Evolutionary conservation across 2,329 filamentous ascomycete species (phyloP), one percentile per base, ranked within the genome.

Genomic region (Phialophora chinensis): DNA sequence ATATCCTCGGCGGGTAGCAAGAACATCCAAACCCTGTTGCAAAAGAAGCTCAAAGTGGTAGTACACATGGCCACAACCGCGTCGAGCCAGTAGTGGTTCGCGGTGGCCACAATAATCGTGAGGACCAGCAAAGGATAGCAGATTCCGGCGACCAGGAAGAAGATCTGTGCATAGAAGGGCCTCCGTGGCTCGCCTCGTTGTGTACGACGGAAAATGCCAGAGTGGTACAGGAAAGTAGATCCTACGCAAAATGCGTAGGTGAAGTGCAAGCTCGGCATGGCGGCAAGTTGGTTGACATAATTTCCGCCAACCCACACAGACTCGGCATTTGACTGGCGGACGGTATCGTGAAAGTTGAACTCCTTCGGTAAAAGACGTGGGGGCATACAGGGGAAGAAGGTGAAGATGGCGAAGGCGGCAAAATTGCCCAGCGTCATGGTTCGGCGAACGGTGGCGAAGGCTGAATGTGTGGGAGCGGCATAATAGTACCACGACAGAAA

Each of bases 371-470:
- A 80, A 60, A 88, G 79, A 11, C 87, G 82, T 61, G 86, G 87
- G 1, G 87, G 87, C 85, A 88, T 89, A 74, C 85, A 88, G 10
- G 87, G 87, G 79, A 85, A 89, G 27, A 86, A 76, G n/a, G 85
- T 86, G 73, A 89, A 89, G 66, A 86, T 80, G 68, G 85, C 71
- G 69, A 89, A 89, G 53, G 87, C 86, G 62, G 86, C 74, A 33
- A 88, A 79, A 69, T 89, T 89, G 71, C 85, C 86, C 71, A 88
- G 81, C 27, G 86, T 86, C 83, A 88, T 85, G 47, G 86, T 87
- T 31, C 86, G 80, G 62, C 87, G 82, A 38, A 85, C 82, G 8
- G 81, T 77, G 70, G 87, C 84, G 74, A 87, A 89, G 23, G 85
- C 75, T 4, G 80, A 77, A 4, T 84, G 81, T 56, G 79, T 79